Conservation (phyloP, 2,329 filamentous ascomycete species). For the Trichocomaceae sp. region DNA sequence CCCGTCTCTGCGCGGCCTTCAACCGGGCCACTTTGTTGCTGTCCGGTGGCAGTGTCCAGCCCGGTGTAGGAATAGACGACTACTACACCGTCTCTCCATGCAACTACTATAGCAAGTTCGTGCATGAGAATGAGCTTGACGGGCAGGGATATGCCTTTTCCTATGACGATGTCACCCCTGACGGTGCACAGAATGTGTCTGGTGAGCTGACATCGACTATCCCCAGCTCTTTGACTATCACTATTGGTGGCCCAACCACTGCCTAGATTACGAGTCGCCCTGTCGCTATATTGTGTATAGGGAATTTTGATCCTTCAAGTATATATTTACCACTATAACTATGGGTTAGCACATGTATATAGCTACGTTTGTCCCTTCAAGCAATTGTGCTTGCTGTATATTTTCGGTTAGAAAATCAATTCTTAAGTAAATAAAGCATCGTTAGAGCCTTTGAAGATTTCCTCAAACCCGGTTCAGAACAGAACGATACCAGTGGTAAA, state of each 20-base stretch:
- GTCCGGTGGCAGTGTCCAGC: constrained; percentile 44
- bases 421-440: neutral
- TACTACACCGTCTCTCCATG: constrained; percentile 45
- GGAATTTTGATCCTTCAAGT: neutral
- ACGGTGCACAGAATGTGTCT: constrained; percentile 47
- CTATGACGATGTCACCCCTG: constrained; percentile 61
- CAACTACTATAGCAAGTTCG: constrained; percentile 43
- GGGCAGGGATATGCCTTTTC: constrained; percentile 59
- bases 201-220: constrained; percentile 46
- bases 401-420: neutral
- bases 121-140: constrained; percentile 56
- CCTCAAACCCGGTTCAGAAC: neutral
- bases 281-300: neutral
- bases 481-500: neutral
- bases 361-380: neutral
- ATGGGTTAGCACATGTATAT: neutral
- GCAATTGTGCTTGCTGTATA: neutral
- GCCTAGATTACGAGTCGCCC: neutral
- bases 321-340: neutral
- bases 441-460: neutral
- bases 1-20: constrained; percentile 48
- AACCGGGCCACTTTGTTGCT: constrained; percentile 43
- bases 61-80: constrained; percentile 26
- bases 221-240: constrained; percentile 43
- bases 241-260: constrained; percentile 38